A percentile compares a stretch with the other conserved stretches of the same genome.
Evolutionary conservation across 2,329 filamentous ascomycete species (phyloP).

Genomic region (Ophidiomyces ophidiicola): DNA sequence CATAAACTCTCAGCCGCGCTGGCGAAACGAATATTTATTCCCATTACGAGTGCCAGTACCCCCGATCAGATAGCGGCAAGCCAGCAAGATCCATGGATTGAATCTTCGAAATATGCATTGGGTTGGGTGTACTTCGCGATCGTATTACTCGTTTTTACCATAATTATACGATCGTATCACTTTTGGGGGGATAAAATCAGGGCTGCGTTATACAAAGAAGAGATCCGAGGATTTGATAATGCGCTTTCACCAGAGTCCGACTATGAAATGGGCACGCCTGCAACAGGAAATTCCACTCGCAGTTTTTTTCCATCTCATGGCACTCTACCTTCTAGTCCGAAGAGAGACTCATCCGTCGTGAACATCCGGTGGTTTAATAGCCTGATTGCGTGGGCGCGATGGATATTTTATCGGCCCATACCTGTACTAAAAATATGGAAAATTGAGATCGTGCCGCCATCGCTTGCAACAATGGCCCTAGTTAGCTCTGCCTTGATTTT

Average conservation of each 20-base stretch:
- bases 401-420: constrained; percentile 77
- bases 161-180: constrained; percentile 66
- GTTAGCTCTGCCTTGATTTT: constrained; percentile 58
- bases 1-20: constrained; percentile 20
- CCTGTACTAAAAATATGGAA: constrained; percentile 59
- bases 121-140: constrained; percentile 84
- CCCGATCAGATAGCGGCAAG: constrained; percentile 44
- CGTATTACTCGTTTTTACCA: constrained; percentile 54
- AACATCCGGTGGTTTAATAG: constrained; percentile 66
- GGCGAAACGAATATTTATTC: constrained; percentile 44
- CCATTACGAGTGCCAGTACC: constrained; percentile 45
- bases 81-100: constrained; percentile 60
- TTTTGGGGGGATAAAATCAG: constrained; percentile 89
- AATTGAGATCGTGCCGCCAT: constrained; percentile 66
- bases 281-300: constrained; percentile 49
- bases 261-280: constrained; percentile 49
- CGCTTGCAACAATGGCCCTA: constrained; percentile 57
- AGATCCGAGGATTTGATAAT: constrained; percentile 48
- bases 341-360: constrained; percentile 58
- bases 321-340: constrained; percentile 45
- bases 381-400: constrained; percentile 68
- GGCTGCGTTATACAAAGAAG: constrained; percentile 76
- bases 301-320: constrained; percentile 64
- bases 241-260: constrained; percentile 45
- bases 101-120: constrained; percentile 73